Base-by-base conservation (phyloP, 2,329 filamentous ascomycete species). In the Penicillium sp. region DNA sequence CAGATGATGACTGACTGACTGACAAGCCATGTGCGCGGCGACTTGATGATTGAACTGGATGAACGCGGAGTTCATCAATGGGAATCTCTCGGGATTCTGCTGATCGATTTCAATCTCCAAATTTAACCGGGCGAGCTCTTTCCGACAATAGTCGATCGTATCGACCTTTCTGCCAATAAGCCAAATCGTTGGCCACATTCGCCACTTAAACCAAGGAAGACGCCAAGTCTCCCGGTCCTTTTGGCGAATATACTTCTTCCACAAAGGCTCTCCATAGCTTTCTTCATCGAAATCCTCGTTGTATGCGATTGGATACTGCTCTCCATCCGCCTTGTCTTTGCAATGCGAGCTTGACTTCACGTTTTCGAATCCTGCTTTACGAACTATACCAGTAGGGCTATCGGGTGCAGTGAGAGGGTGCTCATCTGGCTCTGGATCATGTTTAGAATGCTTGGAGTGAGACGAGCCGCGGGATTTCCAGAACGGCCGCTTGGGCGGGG, bases 31-130 rank as follows among this genome's bases (percentile, higher is more conserved):
- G 68, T 99, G 94, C 0, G 94, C 94, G 6, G 93, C 92, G 1
- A 97, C 90, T 71, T 99, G 94, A 69, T 97, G 89, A 68, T 99
- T 96, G 81, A 99, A 99, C 70, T 99, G 94, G 58, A 99, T 92
- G 65, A 99, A 99, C 0, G 94, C 94, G 1, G 93, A 96, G 67
- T 90, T 96, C 92, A 97, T 95, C 45, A 92, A 77, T 0, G 93
- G 92, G 59, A 91, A 97, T 4, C 88, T 85, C 62, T 97, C 92
- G 0, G 89, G 88, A 47, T 94, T 82, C 51, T 88, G 82, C 70
- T 99, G 94, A 62, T 97, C 94, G 43, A 88, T 79, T 64, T 97
- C 92, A 51, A 99, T 97, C 70, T 97, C 92, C 50, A 92, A 69
- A 63, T 97, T 99, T 18, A 97, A 79, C 14, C 90, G 85, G 18